Base-by-base conservation (phyloP, 192 early-diverging fungal genomes). In the Backusella mclennaniae region DNA sequence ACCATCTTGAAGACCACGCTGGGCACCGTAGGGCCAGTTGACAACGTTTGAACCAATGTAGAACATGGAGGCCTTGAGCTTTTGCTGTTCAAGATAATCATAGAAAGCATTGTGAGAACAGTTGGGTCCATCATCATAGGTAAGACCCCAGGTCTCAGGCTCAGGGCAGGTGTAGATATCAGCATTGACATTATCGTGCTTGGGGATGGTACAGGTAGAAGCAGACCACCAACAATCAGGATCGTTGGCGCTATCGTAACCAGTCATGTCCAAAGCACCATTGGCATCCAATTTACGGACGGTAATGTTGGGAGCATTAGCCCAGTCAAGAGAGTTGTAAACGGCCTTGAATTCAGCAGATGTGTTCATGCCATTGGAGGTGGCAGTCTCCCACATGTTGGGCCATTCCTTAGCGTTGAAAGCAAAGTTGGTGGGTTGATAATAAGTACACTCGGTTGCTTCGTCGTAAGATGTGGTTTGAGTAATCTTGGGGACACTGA, bases 91-190 rank as follows among this genome's bases (percentile, higher is more conserved):
- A 68, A 92, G 75, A 63, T 78, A 83, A 59, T 83, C 73, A 21
- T 88, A 77, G 33, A 90, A 75, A 6, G 81, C 80, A 19, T 80
- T 76, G 53, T 84, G 82, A 35, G 81, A 85, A 11, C 76, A 74
- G 38, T 84, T 86, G 12, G 90, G 90, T 4, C 91, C 91, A 83
- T 85, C 86, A 77, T 87, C 86, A 29, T 82, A 87, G 19, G 84
- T 87, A 68, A 91, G 44, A 15, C 86, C 82, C 86, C 87, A 85
- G 29, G 86, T 87, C 63, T 84, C 71, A 8, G 80, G 80, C 31
- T 82, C 80, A 69, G 76, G 73, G 35, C 80, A 82, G 35, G 52
- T 42, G n/a, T 73, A 78, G 49, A 82, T 82, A 56, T 82, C 80
- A 29, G 41, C 73, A 29, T 75, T 68, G 42, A 82, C 66, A 46